These are phyloP conservation scores for Fusarium secorum DNA, from an alignment of 2,329 filamentous ascomycete genomes.

Conservation along the genomic window DNA sequence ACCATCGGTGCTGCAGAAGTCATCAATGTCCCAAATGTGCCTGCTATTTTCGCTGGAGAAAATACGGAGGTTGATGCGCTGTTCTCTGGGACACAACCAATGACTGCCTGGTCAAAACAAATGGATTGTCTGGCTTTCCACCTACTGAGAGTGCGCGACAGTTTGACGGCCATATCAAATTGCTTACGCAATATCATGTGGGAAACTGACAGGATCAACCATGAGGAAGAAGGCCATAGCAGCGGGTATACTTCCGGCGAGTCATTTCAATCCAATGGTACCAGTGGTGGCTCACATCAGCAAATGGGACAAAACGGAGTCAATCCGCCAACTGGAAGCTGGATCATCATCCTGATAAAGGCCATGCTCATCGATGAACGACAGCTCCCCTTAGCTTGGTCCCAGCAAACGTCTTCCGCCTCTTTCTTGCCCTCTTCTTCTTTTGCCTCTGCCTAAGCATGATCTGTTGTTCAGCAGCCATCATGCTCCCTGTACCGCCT, in stretches of 20 bases:
- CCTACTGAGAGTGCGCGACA: neutral
- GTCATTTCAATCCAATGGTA: too few species aligned
- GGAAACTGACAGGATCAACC: neutral
- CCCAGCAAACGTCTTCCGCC: neutral
- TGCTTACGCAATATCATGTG: neutral
- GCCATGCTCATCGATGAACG: neutral
- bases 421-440: neutral
- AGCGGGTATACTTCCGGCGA: neutral
- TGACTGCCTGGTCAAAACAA: neutral
- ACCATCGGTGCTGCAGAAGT: too few species aligned
- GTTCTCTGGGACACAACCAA: neutral
- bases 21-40: neutral
- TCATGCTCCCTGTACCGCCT: neutral
- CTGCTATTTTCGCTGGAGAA: neutral
- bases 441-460: neutral
- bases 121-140: neutral
- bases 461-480: neutral
- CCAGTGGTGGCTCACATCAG: neutral
- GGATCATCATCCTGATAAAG: neutral
- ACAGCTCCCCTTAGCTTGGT: neutral
- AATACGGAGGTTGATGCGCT: neutral
- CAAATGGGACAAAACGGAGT: neutral
- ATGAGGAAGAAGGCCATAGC: neutral
- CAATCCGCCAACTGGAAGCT: neutral
- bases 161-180: neutral